Evolutionary conservation across 352 stramenopile genomes (phyloP), one percentile per base, ranked within the genome.

Genomic region (Phytopythium ostracodes): DNA sequence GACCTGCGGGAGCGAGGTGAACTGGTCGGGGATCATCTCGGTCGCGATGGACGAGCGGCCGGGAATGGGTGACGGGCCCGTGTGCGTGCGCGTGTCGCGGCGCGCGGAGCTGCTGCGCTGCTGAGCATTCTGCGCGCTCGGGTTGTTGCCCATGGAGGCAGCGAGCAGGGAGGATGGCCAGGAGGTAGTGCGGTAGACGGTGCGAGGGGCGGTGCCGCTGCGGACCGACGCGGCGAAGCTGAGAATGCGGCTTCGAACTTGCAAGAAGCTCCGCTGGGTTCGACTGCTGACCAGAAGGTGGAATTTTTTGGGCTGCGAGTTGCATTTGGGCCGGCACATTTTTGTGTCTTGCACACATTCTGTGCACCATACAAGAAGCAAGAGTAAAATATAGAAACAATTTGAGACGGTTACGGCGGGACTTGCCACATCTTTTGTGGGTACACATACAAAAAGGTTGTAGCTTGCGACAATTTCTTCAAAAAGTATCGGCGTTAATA

Each of bases 21-120:
- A 93, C 52, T 89, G 70, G 65, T 93, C 79, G 0, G 79, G 73
- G 56, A 90, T 89, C 72, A 89, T 88, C 64, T 77, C 56, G 33
- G 61, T 70, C 14, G 67, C 60, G 17, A 63, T 22, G n/a, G 68
- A 25, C 12, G 52, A 64, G 44, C 65, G 60, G 24, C 56, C 68
- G 44, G 62, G 57, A 22, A 73, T 75, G 24, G 68, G 63, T 25
- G 66, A 70, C 24, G 76, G 76, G 17, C 76, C 74, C 0, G 76
- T 79, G 63, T 77, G 60, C 18, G 79, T 88, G 36, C 59, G 54
- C 38, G 54, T 47, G 31, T 47, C 54, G 36, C 52, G 40, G 38
- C 59, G 53, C 51, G 55, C 22, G 22, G 8, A 43, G 29, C 55
- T 31, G 38, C 18, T 44, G 56, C 24, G 65, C 17, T 51, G 59